phyloP scores from a whole-genome alignment of 148 eudicot species.

The Arbutus unedo region DNA sequence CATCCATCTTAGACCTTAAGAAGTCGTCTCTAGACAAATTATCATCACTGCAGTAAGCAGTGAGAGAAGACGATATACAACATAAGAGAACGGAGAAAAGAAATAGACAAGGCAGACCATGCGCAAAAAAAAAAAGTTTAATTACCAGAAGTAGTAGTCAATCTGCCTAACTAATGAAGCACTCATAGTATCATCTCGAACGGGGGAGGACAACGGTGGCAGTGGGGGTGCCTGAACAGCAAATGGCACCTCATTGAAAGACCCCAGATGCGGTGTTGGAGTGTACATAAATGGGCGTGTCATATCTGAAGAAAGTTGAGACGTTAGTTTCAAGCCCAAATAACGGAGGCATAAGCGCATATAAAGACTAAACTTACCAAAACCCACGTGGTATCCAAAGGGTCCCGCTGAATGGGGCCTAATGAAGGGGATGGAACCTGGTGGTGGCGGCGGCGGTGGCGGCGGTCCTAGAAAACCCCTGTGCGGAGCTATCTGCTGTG shows the following conservation, averaged over 20 bases:
- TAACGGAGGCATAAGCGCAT: neutral
- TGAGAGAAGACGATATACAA: neutral
- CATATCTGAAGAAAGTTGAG: constrained; percentile 25
- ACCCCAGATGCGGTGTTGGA: constrained; percentile 30
- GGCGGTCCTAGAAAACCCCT: constrained; percentile 25
- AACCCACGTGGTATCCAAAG: constrained; percentile 32
- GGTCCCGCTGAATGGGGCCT: constrained; percentile 26
- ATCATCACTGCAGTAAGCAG: constrained; percentile 41
- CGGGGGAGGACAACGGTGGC: constrained; percentile 12
- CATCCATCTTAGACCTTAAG: constrained; percentile 65
- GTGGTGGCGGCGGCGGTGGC: constrained; percentile 32
- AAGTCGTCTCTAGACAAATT: constrained; percentile 52
- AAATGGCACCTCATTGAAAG: constrained; percentile 30
- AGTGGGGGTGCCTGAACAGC: constrained; percentile 25
- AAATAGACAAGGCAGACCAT: neutral
- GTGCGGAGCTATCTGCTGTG: constrained; percentile 33
- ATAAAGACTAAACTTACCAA: constrained; percentile 33
- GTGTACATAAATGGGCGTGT: constrained; percentile 24
- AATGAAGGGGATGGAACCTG: constrained; percentile 30
- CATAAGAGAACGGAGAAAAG: neutral
- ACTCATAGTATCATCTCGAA: constrained; percentile 28
- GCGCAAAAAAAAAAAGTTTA: neutral
- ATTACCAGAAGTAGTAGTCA: constrained; percentile 68
- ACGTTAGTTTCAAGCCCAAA: constrained; percentile 7
- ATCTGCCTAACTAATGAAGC: constrained; percentile 42